Percentiles rank a stretch among this genome's conserved stretches.
Conservation (phyloP, 306 rosid species). For the Prunus salicina region DNA sequence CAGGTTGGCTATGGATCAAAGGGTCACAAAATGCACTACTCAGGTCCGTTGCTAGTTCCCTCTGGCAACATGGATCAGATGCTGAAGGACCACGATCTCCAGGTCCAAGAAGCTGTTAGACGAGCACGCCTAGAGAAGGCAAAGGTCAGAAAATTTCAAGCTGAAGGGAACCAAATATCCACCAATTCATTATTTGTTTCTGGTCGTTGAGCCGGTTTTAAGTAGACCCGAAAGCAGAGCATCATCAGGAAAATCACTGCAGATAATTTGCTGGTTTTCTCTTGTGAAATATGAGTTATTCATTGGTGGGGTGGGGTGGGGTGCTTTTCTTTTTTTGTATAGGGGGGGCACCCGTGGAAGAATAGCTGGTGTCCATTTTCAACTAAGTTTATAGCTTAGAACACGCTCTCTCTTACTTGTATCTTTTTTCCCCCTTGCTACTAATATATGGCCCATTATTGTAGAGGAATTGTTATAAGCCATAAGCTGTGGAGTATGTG, state of each 20-base stretch:
- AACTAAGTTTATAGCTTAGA: slow-evolving; percentile 52
- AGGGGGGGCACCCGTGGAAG: slow-evolving; percentile 46
- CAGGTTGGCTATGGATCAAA: slow-evolving; percentile 91
- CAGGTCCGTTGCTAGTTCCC: slow-evolving; percentile 94
- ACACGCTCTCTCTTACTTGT: slow-evolving; percentile 26
- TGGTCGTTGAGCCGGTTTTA: slow-evolving; percentile 61
- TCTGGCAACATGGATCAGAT: slow-evolving; percentile 93
- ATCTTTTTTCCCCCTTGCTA: slow-evolving; percentile 36
- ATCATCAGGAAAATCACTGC: slow-evolving; percentile 31
- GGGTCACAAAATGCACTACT: slow-evolving; percentile 94
- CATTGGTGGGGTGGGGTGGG: slow-evolving; percentile 20
- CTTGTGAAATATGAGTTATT: slow-evolving; percentile 30
- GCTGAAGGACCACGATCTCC: slow-evolving; percentile 97
- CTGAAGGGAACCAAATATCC: slow-evolving; percentile 68
- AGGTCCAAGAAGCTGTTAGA: slow-evolving; percentile 91
- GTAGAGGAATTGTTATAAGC: slow-evolving; percentile 42
- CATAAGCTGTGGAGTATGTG: slow-evolving; percentile 43
- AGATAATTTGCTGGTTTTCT: slow-evolving; percentile 25
- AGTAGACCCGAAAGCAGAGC: slow-evolving; percentile 30
- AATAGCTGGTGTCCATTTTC: slow-evolving; percentile 39
- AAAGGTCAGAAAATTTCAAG: slow-evolving; percentile 69
- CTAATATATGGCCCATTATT: slow-evolving; percentile 50
- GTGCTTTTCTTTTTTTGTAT: slow-evolving; percentile 31
- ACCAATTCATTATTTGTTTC: slow-evolving; percentile 85
- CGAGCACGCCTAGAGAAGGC: slow-evolving; percentile 93